phyloP scores from a whole-genome alignment of 2,329 filamentous ascomycete species.

The Fusarium nisikadoi region DNA sequence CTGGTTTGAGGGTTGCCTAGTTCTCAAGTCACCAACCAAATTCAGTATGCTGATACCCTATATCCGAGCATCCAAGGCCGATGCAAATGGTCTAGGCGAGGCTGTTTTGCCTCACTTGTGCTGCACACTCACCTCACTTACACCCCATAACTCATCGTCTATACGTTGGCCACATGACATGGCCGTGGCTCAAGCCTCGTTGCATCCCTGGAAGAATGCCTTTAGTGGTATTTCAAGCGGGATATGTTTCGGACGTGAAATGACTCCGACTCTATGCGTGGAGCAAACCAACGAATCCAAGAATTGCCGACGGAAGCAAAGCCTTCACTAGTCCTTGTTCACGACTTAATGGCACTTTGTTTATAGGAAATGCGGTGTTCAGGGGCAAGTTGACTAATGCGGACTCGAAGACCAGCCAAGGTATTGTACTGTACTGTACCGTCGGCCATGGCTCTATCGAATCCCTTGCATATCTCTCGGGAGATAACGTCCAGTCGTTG shows the following conservation, averaged over 20 bases:
- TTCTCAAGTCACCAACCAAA: slow-evolving; percentile 3
- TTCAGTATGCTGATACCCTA: slow-evolving; percentile 5
- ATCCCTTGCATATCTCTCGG: slow-evolving; percentile 16
- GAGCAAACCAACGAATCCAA: slow-evolving; percentile 26
- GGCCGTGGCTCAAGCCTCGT: slow-evolving; percentile 6
- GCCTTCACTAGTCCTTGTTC: not conserved
- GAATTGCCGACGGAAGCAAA: slow-evolving; percentile 17
- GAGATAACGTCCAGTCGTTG: slow-evolving; percentile 19
- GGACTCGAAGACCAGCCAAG: not conserved
- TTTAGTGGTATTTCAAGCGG: not conserved
- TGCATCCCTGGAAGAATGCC: not conserved
- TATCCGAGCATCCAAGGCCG: not conserved
- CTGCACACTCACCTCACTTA: not conserved
- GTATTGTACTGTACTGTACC: not conserved
- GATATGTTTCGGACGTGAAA: slow-evolving; percentile 7
- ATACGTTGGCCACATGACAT: slow-evolving; percentile 12
- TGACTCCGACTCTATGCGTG: slow-evolving; percentile 2
- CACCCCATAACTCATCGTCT: slow-evolving; percentile 9
- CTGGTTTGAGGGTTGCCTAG: not conserved
- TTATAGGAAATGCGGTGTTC: slow-evolving; percentile 14
- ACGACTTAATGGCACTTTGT: slow-evolving; percentile 26
- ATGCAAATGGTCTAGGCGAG: not conserved
- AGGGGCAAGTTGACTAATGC: slow-evolving; percentile 22
- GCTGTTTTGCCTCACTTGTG: slow-evolving; percentile 2
- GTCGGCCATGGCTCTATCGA: slow-evolving; percentile 11